Conservation (phyloP, 768 basidiomycete species). For the Auriscalpium orientale region DNA sequence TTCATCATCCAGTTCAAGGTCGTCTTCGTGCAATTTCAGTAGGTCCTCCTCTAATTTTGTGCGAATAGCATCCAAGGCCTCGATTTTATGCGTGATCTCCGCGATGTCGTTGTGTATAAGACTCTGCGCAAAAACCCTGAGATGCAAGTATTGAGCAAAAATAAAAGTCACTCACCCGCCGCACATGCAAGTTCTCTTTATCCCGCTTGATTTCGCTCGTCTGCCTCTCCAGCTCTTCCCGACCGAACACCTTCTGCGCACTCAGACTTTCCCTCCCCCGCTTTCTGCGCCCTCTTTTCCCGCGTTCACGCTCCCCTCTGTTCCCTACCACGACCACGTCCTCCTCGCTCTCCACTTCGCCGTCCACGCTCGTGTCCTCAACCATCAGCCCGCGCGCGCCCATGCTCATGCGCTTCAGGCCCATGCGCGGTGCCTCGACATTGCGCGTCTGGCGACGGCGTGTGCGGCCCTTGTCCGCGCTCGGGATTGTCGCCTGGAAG, state of each 20-base stretch:
- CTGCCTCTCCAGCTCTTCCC: slow-evolving; percentile 80
- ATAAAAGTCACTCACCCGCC: slow-evolving; percentile 45
- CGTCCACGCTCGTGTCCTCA: slow-evolving; percentile 39
- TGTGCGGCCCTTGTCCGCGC: slow-evolving; percentile 70
- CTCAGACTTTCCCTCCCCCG: slow-evolving; percentile 58
- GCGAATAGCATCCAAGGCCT: slow-evolving; percentile 73
- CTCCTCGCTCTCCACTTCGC: slow-evolving; percentile 63
- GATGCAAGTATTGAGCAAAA: slow-evolving; percentile 30
- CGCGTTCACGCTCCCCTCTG: slow-evolving; percentile 23
- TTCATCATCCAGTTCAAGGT: slow-evolving; percentile 95
- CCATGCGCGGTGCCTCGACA: slow-evolving; percentile 66
- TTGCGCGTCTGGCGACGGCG: slow-evolving; percentile 75
- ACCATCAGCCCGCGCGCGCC: slow-evolving; percentile 67
- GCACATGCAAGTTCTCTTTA: slow-evolving; percentile 88
- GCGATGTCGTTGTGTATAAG: slow-evolving; percentile 80
- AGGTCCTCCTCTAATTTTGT: slow-evolving; percentile 76
- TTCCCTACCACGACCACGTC: slow-evolving; percentile 59
- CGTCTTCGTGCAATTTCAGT: slow-evolving; percentile 86
- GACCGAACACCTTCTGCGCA: slow-evolving; percentile 63
- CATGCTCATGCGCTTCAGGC: slow-evolving; percentile 75
- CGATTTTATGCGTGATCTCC: slow-evolving; percentile 88
- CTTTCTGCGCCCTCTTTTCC: slow-evolving; percentile 35
- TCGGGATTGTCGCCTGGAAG: slow-evolving; percentile 93
- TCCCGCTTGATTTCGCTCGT: slow-evolving; percentile 81
- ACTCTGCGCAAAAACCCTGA: slow-evolving; percentile 40